Base-by-base conservation (phyloP, 169 alveolate species). In the Eimeria brunetti region DNA sequence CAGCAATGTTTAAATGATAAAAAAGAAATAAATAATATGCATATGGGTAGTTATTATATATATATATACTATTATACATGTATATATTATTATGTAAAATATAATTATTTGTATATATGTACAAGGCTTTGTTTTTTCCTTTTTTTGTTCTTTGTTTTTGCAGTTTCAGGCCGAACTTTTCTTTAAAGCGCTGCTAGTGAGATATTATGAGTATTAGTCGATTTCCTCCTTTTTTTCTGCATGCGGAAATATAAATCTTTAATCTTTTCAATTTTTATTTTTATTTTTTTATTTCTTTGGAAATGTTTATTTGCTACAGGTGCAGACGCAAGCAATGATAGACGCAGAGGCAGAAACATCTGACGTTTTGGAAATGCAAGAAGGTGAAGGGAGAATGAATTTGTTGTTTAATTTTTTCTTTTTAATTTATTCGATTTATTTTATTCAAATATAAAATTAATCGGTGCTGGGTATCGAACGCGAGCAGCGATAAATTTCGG, bases 301-400 rank as follows among this genome's bases (percentile, higher is more conserved):
- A n/a, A n/a, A n/a, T n/a, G n/a, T n/a, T n/a, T n/a, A n/a, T 53
- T 22, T 38, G 6, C 46, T 84, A 60, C 91, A 84, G 91, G 91
- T 84, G 41, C 91, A 84, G 36, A 84, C 91, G 6, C 91, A 84
- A 60, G 91, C 91, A 7, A 84, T 44, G 91, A 56, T 84, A 16
- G 91, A 84, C 46, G 91, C 91, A 38, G 91, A 84, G 46, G 78
- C 91, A 60, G 91, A 84, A 41, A 84, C 91, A 16, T 84, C 78
- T 4, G 91, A 84, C 60, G 78, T 84, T n/a, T 49, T 84, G 27
- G 91, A 44, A 38, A 84, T 84, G 91, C 91, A 84, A 33, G 91
- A 84, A 12, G 91, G 91, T 84, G 60, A 53, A 80, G 36, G 51
- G 24, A 8, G 14, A 8, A 69, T 12, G 49, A 14, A n/a, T n/a